A percentile compares a stretch with the other conserved stretches of the same genome.
These are phyloP conservation scores for Oligophagozyma castellii DNA, from an alignment of 1,139 yeast genomes.

Conservation along the genomic window DNA sequence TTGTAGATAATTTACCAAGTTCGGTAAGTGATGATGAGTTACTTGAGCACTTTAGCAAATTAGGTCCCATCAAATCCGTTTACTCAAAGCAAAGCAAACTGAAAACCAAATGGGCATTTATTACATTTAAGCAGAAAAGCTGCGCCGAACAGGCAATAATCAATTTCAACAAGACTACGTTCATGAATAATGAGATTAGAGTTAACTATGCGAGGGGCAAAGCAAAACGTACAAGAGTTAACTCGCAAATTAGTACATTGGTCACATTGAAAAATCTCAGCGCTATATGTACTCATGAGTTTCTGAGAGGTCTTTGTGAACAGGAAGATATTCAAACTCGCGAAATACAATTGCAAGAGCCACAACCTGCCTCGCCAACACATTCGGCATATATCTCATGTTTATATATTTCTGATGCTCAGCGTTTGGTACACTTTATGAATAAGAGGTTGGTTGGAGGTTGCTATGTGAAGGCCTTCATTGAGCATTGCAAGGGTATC, in stretches of 20 bases:
- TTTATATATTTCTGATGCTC: conserved; percentile 10
- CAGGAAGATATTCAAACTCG: conserved; percentile 11
- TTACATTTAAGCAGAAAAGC: conserved; percentile 27
- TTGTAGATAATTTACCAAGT: conserved; percentile 33
- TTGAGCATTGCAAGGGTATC: not conserved
- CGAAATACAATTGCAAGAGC: conserved; percentile 7
- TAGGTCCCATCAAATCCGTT: conserved; percentile 31
- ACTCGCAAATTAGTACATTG: conserved; percentile 6
- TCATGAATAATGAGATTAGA: conserved; percentile 18
- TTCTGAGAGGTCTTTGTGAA: conserved; percentile 7
- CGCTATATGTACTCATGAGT: conserved; percentile 11
- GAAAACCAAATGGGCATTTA: conserved; percentile 33
- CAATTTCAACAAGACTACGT: conserved; percentile 17
- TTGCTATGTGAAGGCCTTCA: conserved; percentile 9
- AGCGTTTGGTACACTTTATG: conserved; percentile 9
- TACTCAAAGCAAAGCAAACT: conserved; percentile 5
- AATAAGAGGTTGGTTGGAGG: conserved; percentile 15
- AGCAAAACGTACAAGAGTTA: conserved; percentile 1
- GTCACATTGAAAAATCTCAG: conserved; percentile 18
- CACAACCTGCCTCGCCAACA: conserved; percentile 10
- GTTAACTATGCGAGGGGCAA: conserved; percentile 23
- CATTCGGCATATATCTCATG: conserved; percentile 15
- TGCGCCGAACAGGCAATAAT: conserved; percentile 23
- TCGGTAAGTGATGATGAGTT: conserved; percentile 27
- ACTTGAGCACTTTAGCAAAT: conserved; percentile 25